Evolutionary conservation across 2,329 filamentous ascomycete genomes (phyloP), one percentile per base, ranked within the genome.

Genomic region (Fusarium cicatricum): DNA sequence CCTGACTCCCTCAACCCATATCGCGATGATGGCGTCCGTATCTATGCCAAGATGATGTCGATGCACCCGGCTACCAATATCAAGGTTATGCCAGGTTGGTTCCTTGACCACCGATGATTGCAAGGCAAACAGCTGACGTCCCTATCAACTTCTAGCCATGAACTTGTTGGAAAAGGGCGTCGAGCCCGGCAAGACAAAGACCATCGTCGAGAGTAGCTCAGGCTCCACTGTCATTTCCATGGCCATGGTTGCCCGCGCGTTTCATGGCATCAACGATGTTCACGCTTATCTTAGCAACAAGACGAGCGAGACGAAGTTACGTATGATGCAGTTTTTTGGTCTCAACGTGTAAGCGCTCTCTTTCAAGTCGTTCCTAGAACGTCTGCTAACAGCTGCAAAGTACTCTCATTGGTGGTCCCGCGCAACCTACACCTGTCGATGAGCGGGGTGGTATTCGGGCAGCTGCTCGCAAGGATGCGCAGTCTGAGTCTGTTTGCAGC

Each of bases 21-120:
- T 59, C 74, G 79, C 42, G 59, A 77, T 16, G 80, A 87, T 79
- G 82, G 82, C 2, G 82, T 88, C 3, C 80, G 83, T 17, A 85
- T 88, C 56, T 87, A 86, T 57, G 85, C 85, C 29, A 87, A 87
- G 71, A 83, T 87, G 81, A 83, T 87, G 79, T 84, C 82, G 3
- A 81, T 81, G 74, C 82, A 83, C 56, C 85, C 85, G 1, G 82
- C 84, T 11, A 82, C 86, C 52, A 87, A 87, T 45, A 82, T 88
- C 60, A 87, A 88, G 66, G 79, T 82, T 15, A 78, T 87, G 72
- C 85, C 85, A 64, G 81, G 80, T 82, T 68, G 15, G 67, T 64
- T 8, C 23, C 19, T 16, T 17, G 19, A 33, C 15, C 17, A 7
- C 7, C 3, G 8, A 31, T 5, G 19, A 19, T 3, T 26, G 8